A percentile compares a stretch with the other conserved stretches of the same genome.
These are phyloP conservation scores for Rhizophagus sp. DNA, from an alignment of 192 early-diverging fungal genomes.

Conservation along the genomic window DNA sequence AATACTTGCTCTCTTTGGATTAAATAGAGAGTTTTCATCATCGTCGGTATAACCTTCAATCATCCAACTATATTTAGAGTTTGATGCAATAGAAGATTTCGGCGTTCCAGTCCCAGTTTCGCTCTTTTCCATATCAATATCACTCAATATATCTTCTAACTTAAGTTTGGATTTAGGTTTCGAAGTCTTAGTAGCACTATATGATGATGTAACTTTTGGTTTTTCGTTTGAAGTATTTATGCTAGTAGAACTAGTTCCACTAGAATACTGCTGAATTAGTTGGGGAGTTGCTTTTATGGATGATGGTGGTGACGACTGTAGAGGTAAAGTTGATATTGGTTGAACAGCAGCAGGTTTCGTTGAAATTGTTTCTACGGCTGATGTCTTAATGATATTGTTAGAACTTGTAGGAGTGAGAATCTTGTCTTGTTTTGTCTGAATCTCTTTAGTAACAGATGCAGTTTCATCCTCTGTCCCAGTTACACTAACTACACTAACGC, in stretches of 20 bases:
- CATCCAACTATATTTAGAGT: constrained; percentile 35
- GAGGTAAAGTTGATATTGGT: background rate
- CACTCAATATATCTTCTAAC: constrained; percentile 20
- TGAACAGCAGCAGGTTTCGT: background rate
- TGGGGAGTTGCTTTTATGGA: background rate
- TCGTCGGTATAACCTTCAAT: constrained; percentile 23
- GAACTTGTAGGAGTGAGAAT: background rate
- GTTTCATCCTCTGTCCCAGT: constrained; percentile 28
- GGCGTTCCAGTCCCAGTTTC: background rate
- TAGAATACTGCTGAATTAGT: background rate
- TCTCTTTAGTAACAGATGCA: constrained; percentile 4
- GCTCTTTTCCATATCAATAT: constrained; percentile 24
- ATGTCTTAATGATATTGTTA: background rate
- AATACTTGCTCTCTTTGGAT: constrained; percentile 24
- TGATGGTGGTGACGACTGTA: background rate
- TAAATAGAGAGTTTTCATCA: constrained; percentile 31
- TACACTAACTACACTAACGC: constrained; percentile 26
- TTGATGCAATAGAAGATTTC: constrained; percentile 26
- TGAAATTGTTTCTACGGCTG: background rate
- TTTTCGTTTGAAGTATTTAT: background rate
- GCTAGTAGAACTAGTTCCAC: background rate
- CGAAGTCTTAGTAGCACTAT: background rate
- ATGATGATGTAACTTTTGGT: background rate
- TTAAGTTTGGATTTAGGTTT: constrained; percentile 7
- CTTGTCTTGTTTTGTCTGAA: constrained; percentile 15